These are phyloP conservation scores for Talaromyces ruber DNA, from an alignment of 495 filamentous ascomycete genomes.

Conservation along the genomic window DNA sequence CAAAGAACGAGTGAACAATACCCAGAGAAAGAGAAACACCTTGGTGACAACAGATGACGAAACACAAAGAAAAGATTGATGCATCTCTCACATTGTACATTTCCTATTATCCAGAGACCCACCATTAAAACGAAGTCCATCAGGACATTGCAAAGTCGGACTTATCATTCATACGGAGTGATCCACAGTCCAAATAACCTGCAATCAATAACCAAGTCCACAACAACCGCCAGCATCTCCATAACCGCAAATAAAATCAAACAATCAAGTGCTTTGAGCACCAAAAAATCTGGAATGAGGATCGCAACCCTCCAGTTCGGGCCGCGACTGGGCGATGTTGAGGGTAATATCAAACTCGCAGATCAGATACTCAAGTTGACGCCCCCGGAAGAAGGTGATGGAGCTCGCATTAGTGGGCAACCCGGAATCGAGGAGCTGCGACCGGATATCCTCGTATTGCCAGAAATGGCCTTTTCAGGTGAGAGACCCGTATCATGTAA, in stretches of 20 bases:
- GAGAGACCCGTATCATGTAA: constrained; percentile 16
- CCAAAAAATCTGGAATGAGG: constrained; percentile 43
- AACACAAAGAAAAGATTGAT: neutral
- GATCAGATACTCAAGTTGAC: constrained; percentile 53
- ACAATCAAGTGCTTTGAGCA: neutral
- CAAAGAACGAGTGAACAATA: too few species aligned
- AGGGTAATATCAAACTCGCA: constrained; percentile 67
- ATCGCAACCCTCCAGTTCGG: constrained; percentile 78
- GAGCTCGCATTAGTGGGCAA: neutral
- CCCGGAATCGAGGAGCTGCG: constrained; percentile 20
- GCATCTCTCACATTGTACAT: neutral
- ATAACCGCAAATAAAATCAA: neutral
- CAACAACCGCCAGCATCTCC: neutral
- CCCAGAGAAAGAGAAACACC: neutral
- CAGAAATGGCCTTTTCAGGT: constrained; percentile 87
- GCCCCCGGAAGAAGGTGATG: constrained; percentile 7
- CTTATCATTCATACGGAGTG: neutral
- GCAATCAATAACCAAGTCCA: neutral
- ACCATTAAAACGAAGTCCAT: neutral
- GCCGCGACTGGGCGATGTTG: constrained; percentile 63
- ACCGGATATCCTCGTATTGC: constrained; percentile 62
- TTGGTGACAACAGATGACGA: neutral
- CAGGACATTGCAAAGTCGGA: neutral
- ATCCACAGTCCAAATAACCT: neutral
- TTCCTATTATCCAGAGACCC: neutral